Percentiles rank a stretch among this genome's conserved stretches.
These are phyloP conservation scores for Nothomitra cinnamomea DNA, from an alignment of 2,329 filamentous ascomycete species.

Conservation along the genomic window DNA sequence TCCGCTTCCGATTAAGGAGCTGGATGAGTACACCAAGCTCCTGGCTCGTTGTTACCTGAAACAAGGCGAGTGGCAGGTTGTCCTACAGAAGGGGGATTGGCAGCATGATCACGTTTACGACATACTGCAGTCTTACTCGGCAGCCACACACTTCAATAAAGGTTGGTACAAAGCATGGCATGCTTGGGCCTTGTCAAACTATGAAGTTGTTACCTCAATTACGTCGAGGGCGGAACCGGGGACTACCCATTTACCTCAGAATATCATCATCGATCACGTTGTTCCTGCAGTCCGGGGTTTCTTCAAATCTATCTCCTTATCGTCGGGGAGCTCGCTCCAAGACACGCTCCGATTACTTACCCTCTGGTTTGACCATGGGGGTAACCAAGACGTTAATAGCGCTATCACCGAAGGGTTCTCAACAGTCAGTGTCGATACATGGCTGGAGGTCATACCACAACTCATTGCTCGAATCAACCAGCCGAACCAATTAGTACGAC, in stretches of 20 bases:
- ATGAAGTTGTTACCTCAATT: conserved; percentile 84
- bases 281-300: conserved; percentile 91
- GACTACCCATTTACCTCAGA: conserved; percentile 39
- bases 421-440: conserved; percentile 89
- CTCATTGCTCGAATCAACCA: conserved; percentile 96
- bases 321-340: conserved; percentile 80
- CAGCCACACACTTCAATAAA: conserved; percentile 85
- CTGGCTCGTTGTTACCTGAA: conserved; percentile 92
- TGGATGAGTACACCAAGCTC: conserved; percentile 45
- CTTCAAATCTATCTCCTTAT: conserved; percentile 91
- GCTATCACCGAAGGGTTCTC: conserved; percentile 82
- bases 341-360: conserved; percentile 86
- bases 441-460: conserved; percentile 96
- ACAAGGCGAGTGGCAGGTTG: conserved; percentile 89
- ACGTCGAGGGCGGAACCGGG: conserved; percentile 48
- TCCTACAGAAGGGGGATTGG: conserved; percentile 77
- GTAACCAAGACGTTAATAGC: conserved; percentile 69
- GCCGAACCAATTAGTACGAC: conserved; percentile 72
- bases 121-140: conserved; percentile 75
- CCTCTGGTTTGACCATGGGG: conserved; percentile 90
- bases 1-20: conserved; percentile 20
- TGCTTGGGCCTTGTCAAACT: conserved; percentile 94
- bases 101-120: conserved; percentile 71
- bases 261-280: conserved; percentile 67
- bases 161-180: conserved; percentile 99